Percentiles rank a stretch among this genome's conserved stretches.
Conservation (phyloP, 164 flowering plant species). For the Paratinospora sagittata region DNA sequence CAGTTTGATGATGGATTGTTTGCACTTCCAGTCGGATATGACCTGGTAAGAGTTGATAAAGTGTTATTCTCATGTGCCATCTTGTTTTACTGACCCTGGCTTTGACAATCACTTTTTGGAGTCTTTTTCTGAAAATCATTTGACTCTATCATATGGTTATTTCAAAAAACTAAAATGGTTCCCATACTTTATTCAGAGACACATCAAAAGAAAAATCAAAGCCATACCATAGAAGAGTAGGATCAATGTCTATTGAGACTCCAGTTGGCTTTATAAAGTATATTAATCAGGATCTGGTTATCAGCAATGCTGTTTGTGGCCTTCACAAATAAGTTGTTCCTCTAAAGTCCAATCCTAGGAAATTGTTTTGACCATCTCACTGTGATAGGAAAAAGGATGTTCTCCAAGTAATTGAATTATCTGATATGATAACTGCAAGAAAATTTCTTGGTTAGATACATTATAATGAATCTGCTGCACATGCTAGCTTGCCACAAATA, state of each 20-base stretch:
- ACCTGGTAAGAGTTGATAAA: conserved; percentile 55
- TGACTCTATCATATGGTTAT: not conserved
- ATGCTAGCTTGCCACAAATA: not conserved
- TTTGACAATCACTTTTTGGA: not conserved
- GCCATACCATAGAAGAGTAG: not conserved
- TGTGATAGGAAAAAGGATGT: not conserved
- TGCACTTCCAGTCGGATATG: conserved; percentile 73
- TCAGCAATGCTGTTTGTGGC: not conserved
- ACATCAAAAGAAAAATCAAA: not conserved
- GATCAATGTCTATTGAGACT: not conserved
- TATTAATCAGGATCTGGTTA: not conserved
- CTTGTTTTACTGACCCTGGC: not conserved
- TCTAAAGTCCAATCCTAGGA: not conserved
- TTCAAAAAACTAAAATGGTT: not conserved
- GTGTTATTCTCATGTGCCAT: not conserved
- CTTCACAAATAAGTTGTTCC: not conserved
- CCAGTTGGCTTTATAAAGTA: not conserved
- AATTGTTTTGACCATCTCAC: not conserved
- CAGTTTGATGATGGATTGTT: conserved; percentile 40
- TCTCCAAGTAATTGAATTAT: not conserved
- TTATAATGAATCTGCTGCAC: not conserved
- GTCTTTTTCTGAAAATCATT: not conserved
- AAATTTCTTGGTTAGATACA: too few species aligned
- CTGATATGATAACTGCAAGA: too few species aligned
- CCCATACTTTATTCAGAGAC: not conserved